phyloP scores from a whole-genome alignment of 768 basidiomycete species.

The Mycena latifolia region DNA sequence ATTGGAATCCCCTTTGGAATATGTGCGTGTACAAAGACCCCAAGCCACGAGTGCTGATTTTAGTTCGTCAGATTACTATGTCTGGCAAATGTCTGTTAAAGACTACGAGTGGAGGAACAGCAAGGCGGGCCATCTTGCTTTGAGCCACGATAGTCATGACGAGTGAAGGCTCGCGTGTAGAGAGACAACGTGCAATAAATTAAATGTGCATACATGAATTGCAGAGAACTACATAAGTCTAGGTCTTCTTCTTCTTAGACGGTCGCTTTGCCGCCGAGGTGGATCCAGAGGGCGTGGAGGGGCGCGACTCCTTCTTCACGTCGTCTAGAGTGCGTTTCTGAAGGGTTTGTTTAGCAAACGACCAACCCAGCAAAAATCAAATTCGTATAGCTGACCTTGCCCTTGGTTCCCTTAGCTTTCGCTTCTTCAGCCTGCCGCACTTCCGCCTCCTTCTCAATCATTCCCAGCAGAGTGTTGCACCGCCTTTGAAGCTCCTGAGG shows the following conservation, averaged over 20 bases:
- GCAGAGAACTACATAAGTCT: conserved; percentile 23
- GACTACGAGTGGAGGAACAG: conserved; percentile 77
- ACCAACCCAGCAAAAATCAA: not conserved
- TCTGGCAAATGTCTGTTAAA: conserved; percentile 73
- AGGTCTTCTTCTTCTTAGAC: conserved; percentile 79
- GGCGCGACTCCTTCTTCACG: conserved; percentile 70
- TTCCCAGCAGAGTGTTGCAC: conserved; percentile 87
- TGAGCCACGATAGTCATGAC: conserved; percentile 49
- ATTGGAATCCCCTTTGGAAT: conserved; percentile 81
- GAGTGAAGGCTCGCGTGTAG: conserved; percentile 4
- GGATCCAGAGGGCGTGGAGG: conserved; percentile 69
- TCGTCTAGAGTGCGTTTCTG: conserved; percentile 84
- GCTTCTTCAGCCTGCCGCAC: conserved; percentile 75
- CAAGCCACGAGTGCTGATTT: not conserved
- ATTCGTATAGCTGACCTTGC: conserved; percentile 65
- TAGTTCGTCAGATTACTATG: conserved; percentile 75
- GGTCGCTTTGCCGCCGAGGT: conserved; percentile 67
- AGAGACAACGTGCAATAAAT: conserved; percentile 22
- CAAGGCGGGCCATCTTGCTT: conserved; percentile 83
- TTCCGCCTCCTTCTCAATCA: conserved; percentile 95
- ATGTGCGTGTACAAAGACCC: conserved; percentile 64
- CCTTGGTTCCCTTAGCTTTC: conserved; percentile 69
- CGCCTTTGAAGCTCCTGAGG: conserved; percentile 90
- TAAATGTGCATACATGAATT: conserved; percentile 23
- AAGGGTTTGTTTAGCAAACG: conserved; percentile 1